Base-by-base conservation (phyloP, 1,284 basidiomycete genomes). In the Heterobasidion parviporum region DNA sequence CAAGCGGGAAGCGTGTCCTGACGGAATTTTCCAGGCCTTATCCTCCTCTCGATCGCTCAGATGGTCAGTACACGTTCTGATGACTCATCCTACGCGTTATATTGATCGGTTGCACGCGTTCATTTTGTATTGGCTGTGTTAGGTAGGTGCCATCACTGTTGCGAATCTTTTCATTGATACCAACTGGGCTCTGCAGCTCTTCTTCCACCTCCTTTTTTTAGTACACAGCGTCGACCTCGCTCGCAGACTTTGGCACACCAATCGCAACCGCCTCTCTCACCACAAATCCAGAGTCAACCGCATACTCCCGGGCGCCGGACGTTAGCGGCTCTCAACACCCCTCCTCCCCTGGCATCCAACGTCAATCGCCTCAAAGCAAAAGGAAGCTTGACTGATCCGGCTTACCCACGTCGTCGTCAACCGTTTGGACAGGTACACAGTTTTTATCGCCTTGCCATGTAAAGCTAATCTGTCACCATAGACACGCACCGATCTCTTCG, bases 361-460 rank as follows among this genome's bases (percentile, higher is more conserved):
- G 69, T 75, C n/a, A 75, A 72, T 62, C 78, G 81, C 62, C 74
- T 85, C 53, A 81, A 81, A 65, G 69, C 84, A 43, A 85, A 82
- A 70, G 87, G 87, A 57, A 82, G 83, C 62, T 69, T 83, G 50
- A 89, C 87, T 6, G 87, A 89, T 65, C 86, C 87, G 18, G 80
- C 85, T 10, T 81, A 83, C 57, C 77, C 80, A 8, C 76, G 86
- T 52, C 80, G 83, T 57, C 77, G 85, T 34, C 81, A 69, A 20
- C 53, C 65, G 1, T 72, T 71, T 54, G 71, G 70, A 49, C 70
- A 70, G 61, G 71, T 70, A 45, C 16, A 66, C 59, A 14, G 1
- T 46, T 32, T 6, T 38, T 8, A 15, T 18, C 35, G 45, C 33
- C 35, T 53, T 44, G 16, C 49, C 18, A 26, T 16, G 15, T 26